A percentile compares a stretch with the other conserved stretches of the same genome.
Evolutionary conservation across 768 basidiomycete genomes (phyloP).

Genomic region (Boletus reticulatus): DNA sequence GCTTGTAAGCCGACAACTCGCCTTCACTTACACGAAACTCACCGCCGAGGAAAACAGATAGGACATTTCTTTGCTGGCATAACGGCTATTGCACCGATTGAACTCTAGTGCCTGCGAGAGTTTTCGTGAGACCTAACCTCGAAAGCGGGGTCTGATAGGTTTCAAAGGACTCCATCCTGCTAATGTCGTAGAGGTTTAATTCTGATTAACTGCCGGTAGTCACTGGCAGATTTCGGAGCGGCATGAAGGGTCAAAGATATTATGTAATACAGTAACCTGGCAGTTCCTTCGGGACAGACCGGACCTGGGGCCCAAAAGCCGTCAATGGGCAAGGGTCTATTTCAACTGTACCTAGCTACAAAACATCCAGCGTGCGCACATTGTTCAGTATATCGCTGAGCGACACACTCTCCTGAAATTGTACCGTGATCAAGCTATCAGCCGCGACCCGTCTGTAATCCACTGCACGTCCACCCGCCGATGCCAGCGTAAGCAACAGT

Average conservation of each 20-base stretch:
- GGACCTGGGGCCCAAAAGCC: neutral
- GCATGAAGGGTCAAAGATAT: neutral
- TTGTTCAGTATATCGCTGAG: too few species aligned
- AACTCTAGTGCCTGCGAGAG: neutral
- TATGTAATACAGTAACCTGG: neutral
- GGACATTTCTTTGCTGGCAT: slow-evolving; percentile 99
- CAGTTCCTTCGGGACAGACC: neutral
- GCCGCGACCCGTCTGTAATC: too few species aligned
- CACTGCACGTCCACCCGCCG: too few species aligned
- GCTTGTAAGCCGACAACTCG: neutral
- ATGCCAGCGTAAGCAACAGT: too few species aligned
- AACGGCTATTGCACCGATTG: slow-evolving; percentile 59
- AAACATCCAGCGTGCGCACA: too few species aligned
- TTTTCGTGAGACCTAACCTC: slow-evolving; percentile 44
- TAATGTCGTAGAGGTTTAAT: neutral
- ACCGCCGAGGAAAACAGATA: slow-evolving; percentile 94
- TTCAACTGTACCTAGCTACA: too few species aligned
- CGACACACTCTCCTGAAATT: too few species aligned
- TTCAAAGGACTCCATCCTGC: slow-evolving; percentile 59
- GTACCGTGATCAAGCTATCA: too few species aligned
- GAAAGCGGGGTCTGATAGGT: slow-evolving; percentile 81
- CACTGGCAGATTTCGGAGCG: neutral
- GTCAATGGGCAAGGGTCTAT: too few species aligned
- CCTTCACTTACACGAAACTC: slow-evolving; percentile 25
- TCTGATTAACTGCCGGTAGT: neutral